phyloP scores from a whole-genome alignment of 176 grass and related monocot species.

The Themeda triandra region DNA sequence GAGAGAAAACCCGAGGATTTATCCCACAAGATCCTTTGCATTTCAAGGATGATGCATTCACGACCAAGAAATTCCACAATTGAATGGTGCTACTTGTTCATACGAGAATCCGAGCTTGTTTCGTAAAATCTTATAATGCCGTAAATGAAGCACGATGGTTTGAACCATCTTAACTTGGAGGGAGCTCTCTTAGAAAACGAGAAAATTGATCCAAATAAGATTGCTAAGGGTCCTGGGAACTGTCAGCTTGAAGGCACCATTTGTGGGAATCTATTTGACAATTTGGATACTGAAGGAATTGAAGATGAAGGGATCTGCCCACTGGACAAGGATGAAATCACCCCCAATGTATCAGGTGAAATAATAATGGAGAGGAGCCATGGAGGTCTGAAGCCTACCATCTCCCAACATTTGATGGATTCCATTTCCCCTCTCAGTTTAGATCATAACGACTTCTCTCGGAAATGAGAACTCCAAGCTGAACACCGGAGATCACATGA shows the following conservation, averaged over 20 bases:
- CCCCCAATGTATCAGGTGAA: too few relatives aligned
- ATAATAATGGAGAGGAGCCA: too few relatives aligned
- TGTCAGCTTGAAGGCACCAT: too few relatives aligned
- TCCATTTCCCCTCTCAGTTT: too few relatives aligned
- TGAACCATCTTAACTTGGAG: slow-evolving; percentile 24
- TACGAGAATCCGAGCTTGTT: slow-evolving; percentile 4
- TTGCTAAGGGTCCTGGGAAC: neutral
- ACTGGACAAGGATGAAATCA: too few relatives aligned
- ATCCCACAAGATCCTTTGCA: slow-evolving; percentile 22
- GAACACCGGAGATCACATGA: slow-evolving; percentile 15
- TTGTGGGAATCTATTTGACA: too few relatives aligned
- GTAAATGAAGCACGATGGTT: slow-evolving; percentile 6
- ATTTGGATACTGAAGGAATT: too few relatives aligned
- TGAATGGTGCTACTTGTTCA: neutral
- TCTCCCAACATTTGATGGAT: too few relatives aligned
- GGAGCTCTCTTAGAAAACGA: slow-evolving; percentile 36
- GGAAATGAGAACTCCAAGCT: slow-evolving; percentile 35
- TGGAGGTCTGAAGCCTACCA: too few relatives aligned
- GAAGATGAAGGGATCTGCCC: too few relatives aligned
- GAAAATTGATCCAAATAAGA: slow-evolving; percentile 13
- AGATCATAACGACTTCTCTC: slow-evolving; percentile 28
- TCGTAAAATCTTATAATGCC: slow-evolving; percentile 26
- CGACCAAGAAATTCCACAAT: neutral
- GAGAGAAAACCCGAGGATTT: slow-evolving; percentile 7
- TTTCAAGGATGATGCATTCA: slow-evolving; percentile 2